phyloP scores from a whole-genome alignment of 495 filamentous ascomycete genomes.

The Tuber microsphaerosporum region DNA sequence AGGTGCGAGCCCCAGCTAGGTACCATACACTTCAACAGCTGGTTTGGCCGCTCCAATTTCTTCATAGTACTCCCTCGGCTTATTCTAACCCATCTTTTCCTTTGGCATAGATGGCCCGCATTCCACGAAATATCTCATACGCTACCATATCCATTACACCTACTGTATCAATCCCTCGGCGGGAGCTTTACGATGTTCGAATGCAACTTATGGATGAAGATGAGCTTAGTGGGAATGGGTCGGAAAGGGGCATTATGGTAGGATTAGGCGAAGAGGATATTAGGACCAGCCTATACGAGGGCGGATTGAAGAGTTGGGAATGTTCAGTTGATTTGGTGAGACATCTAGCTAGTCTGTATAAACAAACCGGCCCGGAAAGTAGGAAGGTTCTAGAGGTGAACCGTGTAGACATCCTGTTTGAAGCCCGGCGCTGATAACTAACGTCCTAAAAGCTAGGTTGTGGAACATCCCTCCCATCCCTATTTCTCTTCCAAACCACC shows the following conservation, averaged over 20 bases:
- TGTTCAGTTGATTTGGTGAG: constrained; percentile 81
- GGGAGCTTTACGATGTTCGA: constrained; percentile 88
- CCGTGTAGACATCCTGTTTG: constrained; percentile 5
- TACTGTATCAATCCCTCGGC: constrained; percentile 59
- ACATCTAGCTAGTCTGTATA: constrained; percentile 48
- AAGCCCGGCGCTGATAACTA: neutral
- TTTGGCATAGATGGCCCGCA: constrained; percentile 11
- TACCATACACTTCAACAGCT: constrained; percentile 26
- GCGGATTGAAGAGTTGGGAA: constrained; percentile 99
- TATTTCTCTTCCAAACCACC: constrained; percentile 66
- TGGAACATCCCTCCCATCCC: constrained; percentile 77
- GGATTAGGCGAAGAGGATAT: constrained; percentile 76
- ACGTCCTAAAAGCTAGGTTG: constrained; percentile 62
- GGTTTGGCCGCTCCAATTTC: constrained; percentile 9
- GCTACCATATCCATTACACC: constrained; percentile 13
- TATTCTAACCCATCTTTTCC: neutral
- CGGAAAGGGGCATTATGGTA: constrained; percentile 28
- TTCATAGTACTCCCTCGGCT: neutral
- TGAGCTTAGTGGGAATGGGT: constrained; percentile 38
- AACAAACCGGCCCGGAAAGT: constrained; percentile 16
- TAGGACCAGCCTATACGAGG: constrained; percentile 85
- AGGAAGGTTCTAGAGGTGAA: constrained; percentile 70
- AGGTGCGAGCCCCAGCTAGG: constrained; percentile 10
- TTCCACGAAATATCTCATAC: constrained; percentile 40
- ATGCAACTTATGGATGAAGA: constrained; percentile 85